These are phyloP conservation scores for Serendipita sp. DNA, from an alignment of 768 basidiomycete species.

Conservation along the genomic window DNA sequence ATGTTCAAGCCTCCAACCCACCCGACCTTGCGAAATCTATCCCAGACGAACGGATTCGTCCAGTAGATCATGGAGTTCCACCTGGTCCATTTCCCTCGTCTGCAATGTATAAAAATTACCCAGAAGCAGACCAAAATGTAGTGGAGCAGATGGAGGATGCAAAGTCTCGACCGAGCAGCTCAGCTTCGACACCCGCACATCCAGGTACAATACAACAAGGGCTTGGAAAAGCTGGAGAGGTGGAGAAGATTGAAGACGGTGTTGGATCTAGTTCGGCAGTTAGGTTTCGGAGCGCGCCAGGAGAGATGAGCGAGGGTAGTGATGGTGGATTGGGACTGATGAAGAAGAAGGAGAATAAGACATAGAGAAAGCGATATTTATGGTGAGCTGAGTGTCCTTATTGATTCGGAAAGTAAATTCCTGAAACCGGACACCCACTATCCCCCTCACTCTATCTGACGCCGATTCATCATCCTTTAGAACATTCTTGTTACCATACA, in stretches of 20 bases:
- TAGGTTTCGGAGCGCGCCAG: neutral
- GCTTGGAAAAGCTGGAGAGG: neutral
- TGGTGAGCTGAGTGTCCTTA: too few relatives aligned
- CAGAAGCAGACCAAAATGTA: neutral
- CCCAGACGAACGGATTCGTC: neutral
- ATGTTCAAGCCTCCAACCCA: neutral
- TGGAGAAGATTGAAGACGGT: neutral
- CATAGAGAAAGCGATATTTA: too few relatives aligned
- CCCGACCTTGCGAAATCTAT: neutral
- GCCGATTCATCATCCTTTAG: too few relatives aligned
- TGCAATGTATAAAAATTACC: neutral
- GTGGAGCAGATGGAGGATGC: neutral
- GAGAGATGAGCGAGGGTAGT: neutral
- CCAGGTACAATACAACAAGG: neutral
- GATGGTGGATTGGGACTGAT: neutral
- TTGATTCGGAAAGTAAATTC: too few relatives aligned
- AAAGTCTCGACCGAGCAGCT: neutral
- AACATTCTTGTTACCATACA: too few relatives aligned
- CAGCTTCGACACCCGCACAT: neutral
- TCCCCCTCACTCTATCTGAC: too few relatives aligned
- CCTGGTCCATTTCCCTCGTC: constrained; percentile 1
- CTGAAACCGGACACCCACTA: too few relatives aligned
- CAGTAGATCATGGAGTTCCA: neutral
- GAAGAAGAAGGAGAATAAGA: neutral
- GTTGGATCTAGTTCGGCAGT: neutral